These are phyloP conservation scores for Rhizopus microsporus DNA, from an alignment of 371 early-diverging fungal species.

Conservation along the genomic window DNA sequence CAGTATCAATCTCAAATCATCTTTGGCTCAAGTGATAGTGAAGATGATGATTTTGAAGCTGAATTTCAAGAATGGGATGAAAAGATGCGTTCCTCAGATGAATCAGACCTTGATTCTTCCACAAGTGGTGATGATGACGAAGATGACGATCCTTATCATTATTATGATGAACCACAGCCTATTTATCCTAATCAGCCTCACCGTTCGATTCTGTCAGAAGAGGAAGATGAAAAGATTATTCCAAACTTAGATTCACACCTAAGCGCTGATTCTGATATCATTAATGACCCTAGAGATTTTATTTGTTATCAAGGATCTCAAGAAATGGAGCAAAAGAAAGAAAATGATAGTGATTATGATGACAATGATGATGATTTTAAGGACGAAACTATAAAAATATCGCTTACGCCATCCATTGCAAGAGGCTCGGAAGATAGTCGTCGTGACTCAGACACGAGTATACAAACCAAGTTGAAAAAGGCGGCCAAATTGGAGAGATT, in stretches of 20 bases:
- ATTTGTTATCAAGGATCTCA: neutral
- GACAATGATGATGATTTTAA: conserved; percentile 22
- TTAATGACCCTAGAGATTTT: conserved; percentile 13
- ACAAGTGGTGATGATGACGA: conserved; percentile 17
- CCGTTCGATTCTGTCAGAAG: neutral
- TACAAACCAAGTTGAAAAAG: conserved; percentile 33
- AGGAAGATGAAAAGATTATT: neutral
- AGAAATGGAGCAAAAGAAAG: neutral
- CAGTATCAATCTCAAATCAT: conserved; percentile 54
- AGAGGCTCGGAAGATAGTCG: conserved; percentile 23
- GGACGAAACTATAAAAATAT: conserved; percentile 50
- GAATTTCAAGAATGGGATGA: conserved; percentile 52
- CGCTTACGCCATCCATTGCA: conserved; percentile 50
- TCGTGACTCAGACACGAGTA: conserved; percentile 11
- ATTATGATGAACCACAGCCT: conserved; percentile 20
- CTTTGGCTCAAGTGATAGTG: conserved; percentile 51
- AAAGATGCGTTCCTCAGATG: conserved; percentile 31
- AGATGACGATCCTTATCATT: conserved; percentile 29
- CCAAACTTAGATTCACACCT: conserved; percentile 2
- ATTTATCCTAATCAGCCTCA: conserved; percentile 9
- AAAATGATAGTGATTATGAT: too few species aligned
- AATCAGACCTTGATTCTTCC: conserved; percentile 8
- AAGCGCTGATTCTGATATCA: conserved; percentile 23
- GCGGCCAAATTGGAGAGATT: conserved; percentile 30
- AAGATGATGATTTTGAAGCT: conserved; percentile 46